Conservation (phyloP, 192 early-diverging fungal genomes). For the Backusella australiensis region DNA sequence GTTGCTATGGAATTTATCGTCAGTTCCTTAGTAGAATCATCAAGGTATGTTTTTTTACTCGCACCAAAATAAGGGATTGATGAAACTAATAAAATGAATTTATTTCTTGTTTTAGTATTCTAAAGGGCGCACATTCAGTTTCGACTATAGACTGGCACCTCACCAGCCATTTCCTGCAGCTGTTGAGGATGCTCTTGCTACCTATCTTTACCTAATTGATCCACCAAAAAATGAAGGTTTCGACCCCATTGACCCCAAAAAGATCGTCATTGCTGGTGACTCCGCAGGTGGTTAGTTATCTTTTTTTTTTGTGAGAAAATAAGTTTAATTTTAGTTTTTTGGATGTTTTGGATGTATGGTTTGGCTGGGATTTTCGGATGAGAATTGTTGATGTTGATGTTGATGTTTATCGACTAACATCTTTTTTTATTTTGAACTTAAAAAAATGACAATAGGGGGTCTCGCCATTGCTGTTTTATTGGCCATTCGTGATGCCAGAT, state of each 20-base stretch:
- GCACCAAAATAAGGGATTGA: background rate
- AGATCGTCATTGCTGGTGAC: slow-evolving; percentile 68
- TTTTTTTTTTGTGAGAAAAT: too few species aligned
- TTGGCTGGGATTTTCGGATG: too few species aligned
- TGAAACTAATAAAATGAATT: background rate
- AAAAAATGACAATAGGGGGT: slow-evolving; percentile 26
- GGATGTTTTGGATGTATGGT: too few species aligned
- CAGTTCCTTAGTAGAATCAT: slow-evolving; percentile 45
- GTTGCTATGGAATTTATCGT: slow-evolving; percentile 40
- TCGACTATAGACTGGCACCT: slow-evolving; percentile 83
- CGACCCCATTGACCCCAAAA: slow-evolving; percentile 41
- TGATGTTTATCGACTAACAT: too few species aligned
- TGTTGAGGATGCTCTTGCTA: slow-evolving; percentile 76
- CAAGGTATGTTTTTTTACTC: slow-evolving; percentile 22
- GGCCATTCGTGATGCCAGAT: slow-evolving; percentile 53
- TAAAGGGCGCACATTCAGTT: slow-evolving; percentile 15
- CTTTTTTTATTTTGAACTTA: too few species aligned
- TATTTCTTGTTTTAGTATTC: slow-evolving; percentile 13
- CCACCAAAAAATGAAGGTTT: slow-evolving; percentile 46
- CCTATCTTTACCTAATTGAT: slow-evolving; percentile 65
- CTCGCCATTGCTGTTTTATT: slow-evolving; percentile 52
- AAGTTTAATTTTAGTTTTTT: too few species aligned
- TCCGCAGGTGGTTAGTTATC: slow-evolving; percentile 52
- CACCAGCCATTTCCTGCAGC: slow-evolving; percentile 79
- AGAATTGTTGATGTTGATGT: too few species aligned